Conservation (phyloP, 352 stramenopile genomes). For the Globisporangium sylvaticum region DNA sequence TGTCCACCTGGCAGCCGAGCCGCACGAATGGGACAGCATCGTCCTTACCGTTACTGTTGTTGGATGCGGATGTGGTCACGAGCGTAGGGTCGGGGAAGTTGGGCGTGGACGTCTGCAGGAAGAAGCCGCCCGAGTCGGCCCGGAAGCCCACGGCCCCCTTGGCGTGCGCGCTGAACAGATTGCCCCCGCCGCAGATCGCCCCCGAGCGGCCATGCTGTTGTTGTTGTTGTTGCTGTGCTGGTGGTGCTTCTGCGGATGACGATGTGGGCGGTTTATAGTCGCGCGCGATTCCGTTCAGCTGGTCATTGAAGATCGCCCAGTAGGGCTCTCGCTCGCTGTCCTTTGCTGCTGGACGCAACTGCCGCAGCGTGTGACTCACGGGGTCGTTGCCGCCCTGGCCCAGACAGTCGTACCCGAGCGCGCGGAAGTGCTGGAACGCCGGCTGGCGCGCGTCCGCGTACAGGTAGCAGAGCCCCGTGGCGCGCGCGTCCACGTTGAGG, state of each 20-base stretch:
- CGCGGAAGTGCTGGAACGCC: constrained; percentile 58
- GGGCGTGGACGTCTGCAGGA: constrained; percentile 73
- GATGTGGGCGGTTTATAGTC: constrained; percentile 16
- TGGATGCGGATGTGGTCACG: constrained; percentile 2
- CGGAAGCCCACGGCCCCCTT: constrained; percentile 67
- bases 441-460: constrained; percentile 61
- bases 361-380: constrained; percentile 65
- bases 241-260: background rate
- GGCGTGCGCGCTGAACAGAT: constrained; percentile 66
- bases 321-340: constrained; percentile 22
- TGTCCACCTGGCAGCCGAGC: constrained; percentile 67
- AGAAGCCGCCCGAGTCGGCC: constrained; percentile 44
- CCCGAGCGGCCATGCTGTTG: constrained; percentile 9
- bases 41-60: background rate
- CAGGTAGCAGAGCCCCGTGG: constrained; percentile 69
- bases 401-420: constrained; percentile 71
- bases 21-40: constrained; percentile 37
- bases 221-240: background rate
- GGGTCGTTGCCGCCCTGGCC: constrained; percentile 71
- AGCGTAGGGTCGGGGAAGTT: constrained; percentile 65
- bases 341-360: constrained; percentile 21
- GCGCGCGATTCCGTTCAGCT: constrained; percentile 63
- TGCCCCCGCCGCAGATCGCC: constrained; percentile 39
- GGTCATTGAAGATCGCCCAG: constrained; percentile 80
- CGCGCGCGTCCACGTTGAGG: constrained; percentile 30